Percentiles rank a stretch among this genome's conserved stretches.
Conservation (phyloP, 2,329 filamentous ascomycete genomes). For the Beauveria scarabaeidicola region DNA sequence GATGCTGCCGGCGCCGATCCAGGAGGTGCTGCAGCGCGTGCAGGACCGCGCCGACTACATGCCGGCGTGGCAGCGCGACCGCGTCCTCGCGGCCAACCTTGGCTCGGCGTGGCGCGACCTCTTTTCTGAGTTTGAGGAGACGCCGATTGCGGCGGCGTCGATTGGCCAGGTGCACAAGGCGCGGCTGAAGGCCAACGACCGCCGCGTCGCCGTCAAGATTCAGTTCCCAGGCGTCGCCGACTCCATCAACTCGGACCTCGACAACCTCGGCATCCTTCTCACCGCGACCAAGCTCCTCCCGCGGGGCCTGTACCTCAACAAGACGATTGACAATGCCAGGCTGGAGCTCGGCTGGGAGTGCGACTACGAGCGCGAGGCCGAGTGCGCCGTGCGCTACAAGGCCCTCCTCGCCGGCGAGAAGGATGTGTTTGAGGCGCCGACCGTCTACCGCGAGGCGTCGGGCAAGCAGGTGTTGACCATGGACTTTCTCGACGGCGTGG, state of each 20-base stretch:
- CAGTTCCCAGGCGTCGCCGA: constrained; percentile 94
- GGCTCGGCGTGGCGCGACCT: constrained; percentile 77
- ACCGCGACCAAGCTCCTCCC: constrained; percentile 85
- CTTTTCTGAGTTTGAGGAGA: constrained; percentile 79
- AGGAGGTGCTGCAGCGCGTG: constrained; percentile 84
- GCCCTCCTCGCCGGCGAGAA: constrained; percentile 59
- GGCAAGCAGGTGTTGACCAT: constrained; percentile 86
- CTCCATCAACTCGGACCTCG: constrained; percentile 93
- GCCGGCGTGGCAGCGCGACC: constrained; percentile 86
- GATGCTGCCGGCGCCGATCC: constrained; percentile 80
- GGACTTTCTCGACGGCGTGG: constrained; percentile 79
- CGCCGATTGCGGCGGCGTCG: constrained; percentile 87
- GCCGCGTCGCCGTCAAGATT: constrained; percentile 85
- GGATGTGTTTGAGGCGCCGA: constrained; percentile 70
- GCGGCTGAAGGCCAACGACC: constrained; percentile 63
- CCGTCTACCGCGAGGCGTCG: constrained; percentile 68
- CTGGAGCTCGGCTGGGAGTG: constrained; percentile 94
- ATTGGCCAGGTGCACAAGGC: constrained; percentile 95
- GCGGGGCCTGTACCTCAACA: constrained; percentile 87
- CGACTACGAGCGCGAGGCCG: constrained; percentile 84
- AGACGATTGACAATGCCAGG: constrained; percentile 92
- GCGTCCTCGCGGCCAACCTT: constrained; percentile 70
- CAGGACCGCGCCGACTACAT: constrained; percentile 98
- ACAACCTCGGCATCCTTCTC: constrained; percentile 83
- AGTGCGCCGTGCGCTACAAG: constrained; percentile 68